Conservation (phyloP, 257 asterid species). For the Plantago ovata region DNA sequence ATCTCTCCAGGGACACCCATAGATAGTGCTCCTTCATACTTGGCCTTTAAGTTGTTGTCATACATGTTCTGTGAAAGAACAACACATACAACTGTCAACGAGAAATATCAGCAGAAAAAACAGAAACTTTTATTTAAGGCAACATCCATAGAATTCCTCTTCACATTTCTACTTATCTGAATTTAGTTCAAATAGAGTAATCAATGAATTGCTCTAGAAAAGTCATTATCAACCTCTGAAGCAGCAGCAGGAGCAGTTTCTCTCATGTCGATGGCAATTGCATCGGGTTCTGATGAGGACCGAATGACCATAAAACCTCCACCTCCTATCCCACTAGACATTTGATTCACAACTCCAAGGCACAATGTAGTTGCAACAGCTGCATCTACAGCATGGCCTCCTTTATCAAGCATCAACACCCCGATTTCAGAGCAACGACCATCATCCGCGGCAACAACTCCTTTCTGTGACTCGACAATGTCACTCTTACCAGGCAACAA, state of each 20-base stretch:
- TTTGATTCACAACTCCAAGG: slow-evolving; percentile 73
- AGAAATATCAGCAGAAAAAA: too few relatives aligned
- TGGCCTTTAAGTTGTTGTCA: slow-evolving; percentile 39
- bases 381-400: slow-evolving; percentile 93
- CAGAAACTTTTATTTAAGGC: too few relatives aligned
- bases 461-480: slow-evolving; percentile 45
- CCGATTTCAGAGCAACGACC: slow-evolving; percentile 85
- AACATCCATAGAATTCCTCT: too few relatives aligned
- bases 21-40: slow-evolving; percentile 56
- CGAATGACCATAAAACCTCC: slow-evolving; percentile 83
- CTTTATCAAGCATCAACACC: slow-evolving; percentile 42
- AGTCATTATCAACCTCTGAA: slow-evolving; percentile 20
- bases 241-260: slow-evolving; percentile 91
- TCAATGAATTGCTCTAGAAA: too few relatives aligned
- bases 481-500: slow-evolving; percentile 23
- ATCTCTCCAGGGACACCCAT: slow-evolving; percentile 92
- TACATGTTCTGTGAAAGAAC: slow-evolving; percentile 62
- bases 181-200: too few relatives aligned
- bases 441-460: slow-evolving; percentile 85
- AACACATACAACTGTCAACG: too few relatives aligned
- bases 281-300: slow-evolving; percentile 39
- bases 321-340: slow-evolving; percentile 86
- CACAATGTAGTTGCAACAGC: slow-evolving; percentile 77
- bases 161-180: too few relatives aligned
- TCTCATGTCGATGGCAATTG: slow-evolving; percentile 70